phyloP scores from a whole-genome alignment of 2,329 filamentous ascomycete genomes.

The Periconia sp. region DNA sequence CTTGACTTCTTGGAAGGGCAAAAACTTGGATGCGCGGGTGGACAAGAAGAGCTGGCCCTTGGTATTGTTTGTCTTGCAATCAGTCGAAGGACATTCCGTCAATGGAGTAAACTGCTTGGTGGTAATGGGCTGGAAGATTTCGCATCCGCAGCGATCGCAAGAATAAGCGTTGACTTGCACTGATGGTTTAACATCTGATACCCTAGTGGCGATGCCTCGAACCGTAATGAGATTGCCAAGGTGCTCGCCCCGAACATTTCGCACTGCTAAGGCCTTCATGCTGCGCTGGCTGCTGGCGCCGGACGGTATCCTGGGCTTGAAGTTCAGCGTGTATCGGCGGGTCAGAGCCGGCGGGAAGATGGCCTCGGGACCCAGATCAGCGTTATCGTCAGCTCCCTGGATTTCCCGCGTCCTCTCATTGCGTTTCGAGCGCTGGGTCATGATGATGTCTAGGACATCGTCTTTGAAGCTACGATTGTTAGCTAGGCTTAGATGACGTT shows the following conservation, averaged over 20 bases:
- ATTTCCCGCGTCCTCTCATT: constrained; percentile 73
- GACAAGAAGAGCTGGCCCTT: constrained; percentile 94
- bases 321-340: constrained; percentile 91
- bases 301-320: constrained; percentile 85
- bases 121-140: constrained; percentile 95
- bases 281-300: constrained; percentile 66
- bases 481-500: background rate
- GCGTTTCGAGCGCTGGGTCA: constrained; percentile 85
- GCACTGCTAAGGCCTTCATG: constrained; percentile 79
- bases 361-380: constrained; percentile 70
- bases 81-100: constrained; percentile 83
- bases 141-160: constrained; percentile 93
- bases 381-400: constrained; percentile 53
- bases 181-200: constrained; percentile 96
- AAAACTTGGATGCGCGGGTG: constrained; percentile 93
- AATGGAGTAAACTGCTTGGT: constrained; percentile 91
- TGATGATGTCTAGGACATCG: constrained; percentile 94
- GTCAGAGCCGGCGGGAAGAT: constrained; percentile 92
- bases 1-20: constrained; percentile 98
- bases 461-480: constrained; percentile 80
- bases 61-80: constrained; percentile 87
- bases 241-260: constrained; percentile 90
- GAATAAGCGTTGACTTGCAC: constrained; percentile 99
- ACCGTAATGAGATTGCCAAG: constrained; percentile 93
- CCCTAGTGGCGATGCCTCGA: constrained; percentile 89